phyloP scores from a whole-genome alignment of 2,329 filamentous ascomycete species.

The Aureobasidium namibiae region DNA sequence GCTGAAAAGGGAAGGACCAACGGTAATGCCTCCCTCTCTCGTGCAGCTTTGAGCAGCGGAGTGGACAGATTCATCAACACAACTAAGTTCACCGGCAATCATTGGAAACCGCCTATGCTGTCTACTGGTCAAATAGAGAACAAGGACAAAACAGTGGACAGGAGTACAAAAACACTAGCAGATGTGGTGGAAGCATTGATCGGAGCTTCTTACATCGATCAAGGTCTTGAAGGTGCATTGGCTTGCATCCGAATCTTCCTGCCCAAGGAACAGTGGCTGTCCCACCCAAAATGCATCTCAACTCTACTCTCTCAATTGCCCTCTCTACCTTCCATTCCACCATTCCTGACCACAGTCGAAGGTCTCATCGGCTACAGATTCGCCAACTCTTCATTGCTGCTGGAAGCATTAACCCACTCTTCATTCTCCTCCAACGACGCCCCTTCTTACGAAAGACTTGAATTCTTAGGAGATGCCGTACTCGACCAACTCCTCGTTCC shows the following conservation, averaged over 20 bases:
- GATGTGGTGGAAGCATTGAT: slow-evolving; percentile 84
- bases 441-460: slow-evolving; percentile 62
- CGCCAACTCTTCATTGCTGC: slow-evolving; percentile 55
- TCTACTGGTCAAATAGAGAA: not conserved
- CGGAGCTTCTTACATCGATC: slow-evolving; percentile 63
- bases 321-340: not conserved
- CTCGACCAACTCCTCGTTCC: slow-evolving; percentile 69
- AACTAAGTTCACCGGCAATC: slow-evolving; percentile 56
- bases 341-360: slow-evolving; percentile 40
- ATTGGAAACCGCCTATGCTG: slow-evolving; percentile 63
- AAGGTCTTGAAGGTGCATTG: slow-evolving; percentile 56
- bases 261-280: slow-evolving; percentile 37
- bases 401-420: slow-evolving; percentile 74
- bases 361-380: slow-evolving; percentile 65
- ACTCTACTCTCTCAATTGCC: not conserved
- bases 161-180: slow-evolving; percentile 74
- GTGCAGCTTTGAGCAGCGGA: slow-evolving; percentile 53
- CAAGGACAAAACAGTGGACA: slow-evolving; percentile 27
- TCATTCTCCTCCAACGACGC: slow-evolving; percentile 46
- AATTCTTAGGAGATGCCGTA: slow-evolving; percentile 80
- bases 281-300: not conserved
- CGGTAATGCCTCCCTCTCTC: slow-evolving; percentile 60
- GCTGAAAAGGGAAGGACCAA: slow-evolving; percentile 54
- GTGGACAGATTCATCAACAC: slow-evolving; percentile 68
- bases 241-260: slow-evolving; percentile 60